A percentile compares a stretch with the other conserved stretches of the same genome.
Conservation (phyloP, 345 rosid species). For the Brassica rapa region DNA sequence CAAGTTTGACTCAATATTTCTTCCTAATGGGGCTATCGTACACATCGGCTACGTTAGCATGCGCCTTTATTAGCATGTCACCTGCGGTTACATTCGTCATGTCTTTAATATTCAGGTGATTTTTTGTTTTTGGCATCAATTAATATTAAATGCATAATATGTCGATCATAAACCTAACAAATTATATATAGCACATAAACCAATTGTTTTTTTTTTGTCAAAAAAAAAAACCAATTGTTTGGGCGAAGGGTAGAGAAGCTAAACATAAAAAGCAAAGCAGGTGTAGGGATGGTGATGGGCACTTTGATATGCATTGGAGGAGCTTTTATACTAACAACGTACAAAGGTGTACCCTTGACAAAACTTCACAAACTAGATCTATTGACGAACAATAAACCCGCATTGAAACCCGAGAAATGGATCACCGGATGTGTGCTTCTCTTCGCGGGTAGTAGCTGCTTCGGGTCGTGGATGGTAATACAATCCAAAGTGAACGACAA, state of each 20-base stretch:
- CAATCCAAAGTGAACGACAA: constrained; percentile 40
- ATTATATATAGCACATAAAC: neutral
- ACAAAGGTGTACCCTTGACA: constrained; percentile 52
- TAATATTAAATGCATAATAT: neutral
- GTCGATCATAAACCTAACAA: neutral
- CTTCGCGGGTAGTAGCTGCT: constrained; percentile 35
- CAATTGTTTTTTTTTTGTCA: neutral
- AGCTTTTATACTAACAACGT: constrained; percentile 53
- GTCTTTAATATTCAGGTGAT: constrained; percentile 65
- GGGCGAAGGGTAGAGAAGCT: constrained; percentile 52
- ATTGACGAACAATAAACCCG: neutral
- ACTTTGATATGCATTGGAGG: constrained; percentile 59
- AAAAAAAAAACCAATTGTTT: neutral
- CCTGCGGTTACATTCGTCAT: constrained; percentile 69
- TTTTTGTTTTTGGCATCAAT: neutral
- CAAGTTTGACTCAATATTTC: constrained; percentile 64
- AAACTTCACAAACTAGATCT: constrained; percentile 24
- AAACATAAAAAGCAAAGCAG: constrained; percentile 49
- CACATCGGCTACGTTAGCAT: constrained; percentile 68
- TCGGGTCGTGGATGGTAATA: constrained; percentile 41
- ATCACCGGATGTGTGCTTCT: constrained; percentile 36
- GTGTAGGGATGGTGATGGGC: constrained; percentile 50
- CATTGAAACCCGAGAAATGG: constrained; percentile 37
- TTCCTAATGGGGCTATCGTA: constrained; percentile 66
- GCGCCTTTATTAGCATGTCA: constrained; percentile 69